These are phyloP conservation scores for Amesomyces nigricolor DNA, from an alignment of 2,329 filamentous ascomycete genomes.

Conservation along the genomic window DNA sequence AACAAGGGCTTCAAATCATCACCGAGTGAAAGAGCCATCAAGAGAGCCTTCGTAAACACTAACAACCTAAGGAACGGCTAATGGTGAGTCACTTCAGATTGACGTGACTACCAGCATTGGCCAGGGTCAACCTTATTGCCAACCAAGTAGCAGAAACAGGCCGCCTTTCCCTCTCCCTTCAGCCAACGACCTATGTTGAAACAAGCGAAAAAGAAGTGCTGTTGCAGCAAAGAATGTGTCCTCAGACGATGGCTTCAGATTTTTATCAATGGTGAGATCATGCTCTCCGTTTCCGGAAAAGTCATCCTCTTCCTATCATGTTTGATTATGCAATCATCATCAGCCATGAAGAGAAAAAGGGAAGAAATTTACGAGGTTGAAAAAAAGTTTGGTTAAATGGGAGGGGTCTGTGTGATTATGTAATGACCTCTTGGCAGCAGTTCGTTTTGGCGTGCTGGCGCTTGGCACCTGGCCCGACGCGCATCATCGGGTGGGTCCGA, in stretches of 20 bases:
- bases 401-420: constrained; percentile 13
- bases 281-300: constrained; percentile 44
- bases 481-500: constrained; percentile 12
- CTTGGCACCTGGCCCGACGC: background rate
- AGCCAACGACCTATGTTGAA: background rate
- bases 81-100: no score
- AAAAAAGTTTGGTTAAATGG: constrained; percentile 20
- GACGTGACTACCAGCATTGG: no score
- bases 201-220: no score
- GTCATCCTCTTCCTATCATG: constrained; percentile 68
- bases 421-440: constrained; percentile 10
- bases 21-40: no score
- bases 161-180: no score
- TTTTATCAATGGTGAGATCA: constrained; percentile 53
- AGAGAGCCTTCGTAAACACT: no score
- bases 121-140: no score
- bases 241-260: constrained; percentile 49
- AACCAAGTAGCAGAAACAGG: no score
- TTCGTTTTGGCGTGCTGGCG: no score
- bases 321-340: constrained; percentile 53
- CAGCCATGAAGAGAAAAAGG: constrained; percentile 37
- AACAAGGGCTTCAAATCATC: no score
- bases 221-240: background rate
- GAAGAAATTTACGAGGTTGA: constrained; percentile 14
- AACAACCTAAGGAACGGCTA: no score